Conservation (phyloP, 2,329 filamentous ascomycete genomes). For the Colletotrichum scovillei region DNA sequence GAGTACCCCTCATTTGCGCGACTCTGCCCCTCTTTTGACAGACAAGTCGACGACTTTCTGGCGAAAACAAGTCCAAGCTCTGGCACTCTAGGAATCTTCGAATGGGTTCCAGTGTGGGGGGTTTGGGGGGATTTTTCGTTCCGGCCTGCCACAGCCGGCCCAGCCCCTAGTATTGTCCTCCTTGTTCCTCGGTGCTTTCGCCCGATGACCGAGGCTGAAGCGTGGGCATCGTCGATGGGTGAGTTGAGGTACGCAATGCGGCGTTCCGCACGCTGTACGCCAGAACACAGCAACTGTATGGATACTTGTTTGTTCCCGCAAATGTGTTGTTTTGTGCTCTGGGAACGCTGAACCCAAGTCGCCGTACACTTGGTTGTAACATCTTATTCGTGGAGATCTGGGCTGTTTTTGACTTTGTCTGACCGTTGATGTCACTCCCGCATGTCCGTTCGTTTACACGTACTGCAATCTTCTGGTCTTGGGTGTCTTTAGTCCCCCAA, state of each 20-base stretch:
- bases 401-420: slow-evolving; percentile 6
- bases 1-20: slow-evolving; percentile 6
- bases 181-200: slow-evolving; percentile 3
- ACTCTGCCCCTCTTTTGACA: slow-evolving; percentile 9
- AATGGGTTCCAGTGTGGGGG: slow-evolving; percentile 16
- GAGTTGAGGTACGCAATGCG: too few species aligned
- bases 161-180: background rate
- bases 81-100: too few species aligned
- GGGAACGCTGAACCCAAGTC: background rate
- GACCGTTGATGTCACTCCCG: background rate
- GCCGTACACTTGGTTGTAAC: background rate
- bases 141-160: slow-evolving; percentile 1
- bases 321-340: background rate
- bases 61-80: background rate
- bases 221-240: background rate
- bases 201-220: slow-evolving; percentile 22
- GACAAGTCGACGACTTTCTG: background rate
- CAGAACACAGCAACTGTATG: background rate
- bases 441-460: background rate
- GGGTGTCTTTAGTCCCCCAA: background rate
- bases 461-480: background rate
- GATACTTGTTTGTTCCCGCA: background rate
- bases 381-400: background rate
- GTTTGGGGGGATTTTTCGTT: background rate
- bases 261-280: background rate